Evolutionary conservation across 257 asterid genomes (phyloP), one percentile per base, ranked within the genome.

Genomic region (Handroanthus guayacan): DNA sequence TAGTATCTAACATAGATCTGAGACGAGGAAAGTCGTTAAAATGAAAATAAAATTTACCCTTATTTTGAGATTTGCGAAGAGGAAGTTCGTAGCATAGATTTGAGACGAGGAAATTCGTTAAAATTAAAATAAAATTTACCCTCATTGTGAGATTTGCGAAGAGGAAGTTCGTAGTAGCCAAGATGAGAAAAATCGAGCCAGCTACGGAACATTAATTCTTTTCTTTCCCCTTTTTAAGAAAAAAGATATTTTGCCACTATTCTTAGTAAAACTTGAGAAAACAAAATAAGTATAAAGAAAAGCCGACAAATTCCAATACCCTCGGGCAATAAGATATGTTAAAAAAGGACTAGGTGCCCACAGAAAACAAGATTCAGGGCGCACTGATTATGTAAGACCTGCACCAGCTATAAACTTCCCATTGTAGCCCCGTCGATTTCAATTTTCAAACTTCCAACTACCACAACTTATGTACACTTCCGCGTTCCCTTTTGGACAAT

Each of bases 41-140:
- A 25, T 2, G 34, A 34, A 51, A 68, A 68, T 34, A n/a, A 54
- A 31, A 68, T 48, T 12, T 6, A 68, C 9, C 50, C 14, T 13
- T 9, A 2, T 31, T 34, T 62, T 34, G 44, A n/a, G 18, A 50
- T 48, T 68, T 50, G 56, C 2, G 56, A 50, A 50, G 56, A 48
- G 56, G 56, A 50, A 50, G 12, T 50, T 50, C 56, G 56, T 9
- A 52, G 37, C 63, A 51, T 17, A 69, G 63, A 69, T 52, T 51
- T 69, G 74, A 51, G 74, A 69, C 37, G 74, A 16, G 74, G 74
- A 69, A 69, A 69, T 51, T 69, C 74, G 74, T 50, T 34, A 9
- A 9, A 51, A 3, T 50, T 31, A 51, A 68, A 68, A 50, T 52
- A 4, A 55, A 12, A 69, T 69, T 34, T 3, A 69, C 5, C 52